Conservation (phyloP, 139 green algal genomes). For the Chlamydomonas incerta region DNA sequence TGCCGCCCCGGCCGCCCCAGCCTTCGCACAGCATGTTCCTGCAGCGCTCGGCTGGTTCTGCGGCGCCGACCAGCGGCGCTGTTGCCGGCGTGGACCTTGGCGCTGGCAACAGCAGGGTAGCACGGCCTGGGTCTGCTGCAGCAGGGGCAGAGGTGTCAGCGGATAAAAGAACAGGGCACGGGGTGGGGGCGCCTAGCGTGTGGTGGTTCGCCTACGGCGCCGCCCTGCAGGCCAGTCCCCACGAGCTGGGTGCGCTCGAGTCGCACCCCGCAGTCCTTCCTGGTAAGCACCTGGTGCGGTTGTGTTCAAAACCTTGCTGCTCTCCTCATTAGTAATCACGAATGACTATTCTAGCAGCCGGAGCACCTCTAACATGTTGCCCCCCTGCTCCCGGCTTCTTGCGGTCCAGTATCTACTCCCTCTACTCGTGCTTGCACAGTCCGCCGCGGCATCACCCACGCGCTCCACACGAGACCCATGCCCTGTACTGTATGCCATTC, state of each 20-base stretch:
- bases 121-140: neutral
- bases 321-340: too few relatives aligned
- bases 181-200: constrained; percentile 7
- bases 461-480: too few relatives aligned
- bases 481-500: too few relatives aligned
- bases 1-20: neutral
- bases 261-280: neutral
- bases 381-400: neutral
- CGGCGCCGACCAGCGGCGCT: neutral
- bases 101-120: too few relatives aligned
- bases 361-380: neutral
- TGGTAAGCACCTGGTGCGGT: neutral
- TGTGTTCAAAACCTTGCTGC: too few relatives aligned
- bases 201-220: constrained; percentile 77
- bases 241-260: neutral
- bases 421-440: neutral
- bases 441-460: neutral
- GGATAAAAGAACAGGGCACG: too few relatives aligned
- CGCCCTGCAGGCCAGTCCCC: neutral
- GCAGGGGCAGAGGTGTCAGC: too few relatives aligned
- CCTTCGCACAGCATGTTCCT: neutral
- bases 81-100: neutral
- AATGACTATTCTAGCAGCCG: neutral
- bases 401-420: too few relatives aligned
- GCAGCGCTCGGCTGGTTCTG: too few relatives aligned